phyloP scores from a whole-genome alignment of 345 rosid genomes.

The Acer campestre region DNA sequence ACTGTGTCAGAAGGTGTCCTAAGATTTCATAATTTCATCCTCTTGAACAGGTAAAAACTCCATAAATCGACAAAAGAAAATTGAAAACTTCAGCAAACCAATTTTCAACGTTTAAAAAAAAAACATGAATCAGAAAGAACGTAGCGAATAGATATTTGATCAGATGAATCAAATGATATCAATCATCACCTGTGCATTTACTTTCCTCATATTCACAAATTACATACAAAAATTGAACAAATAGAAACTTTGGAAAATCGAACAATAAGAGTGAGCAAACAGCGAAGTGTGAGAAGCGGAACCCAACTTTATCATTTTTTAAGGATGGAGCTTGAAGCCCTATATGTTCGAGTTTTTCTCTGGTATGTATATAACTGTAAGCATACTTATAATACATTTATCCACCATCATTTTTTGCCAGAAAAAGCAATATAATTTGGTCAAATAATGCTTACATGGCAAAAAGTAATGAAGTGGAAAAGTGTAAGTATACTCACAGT shows the following conservation, averaged over 20 bases:
- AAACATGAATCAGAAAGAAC: constrained; percentile 53
- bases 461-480: too few relatives aligned
- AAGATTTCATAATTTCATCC: constrained; percentile 49
- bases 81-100: not conserved
- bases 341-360: too few relatives aligned
- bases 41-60: constrained; percentile 18
- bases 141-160: constrained; percentile 45
- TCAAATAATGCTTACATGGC: too few relatives aligned
- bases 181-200: constrained; percentile 36
- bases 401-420: too few relatives aligned
- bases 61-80: not conserved
- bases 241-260: fast-evolving
- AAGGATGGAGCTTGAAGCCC: not conserved
- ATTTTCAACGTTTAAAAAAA: too few relatives aligned
- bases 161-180: constrained; percentile 39
- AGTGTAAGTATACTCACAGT: too few relatives aligned
- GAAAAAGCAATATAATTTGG: too few relatives aligned
- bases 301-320: not conserved
- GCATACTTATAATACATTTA: too few relatives aligned
- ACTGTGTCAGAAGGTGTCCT: constrained; percentile 62
- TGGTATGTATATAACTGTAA: too few relatives aligned
- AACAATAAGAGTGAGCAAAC: too few relatives aligned
- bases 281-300: not conserved
- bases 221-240: too few relatives aligned
- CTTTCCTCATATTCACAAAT: constrained; percentile 41